Conservation (phyloP, 352 stramenopile genomes). For the Aphanomyces stellatus region DNA sequence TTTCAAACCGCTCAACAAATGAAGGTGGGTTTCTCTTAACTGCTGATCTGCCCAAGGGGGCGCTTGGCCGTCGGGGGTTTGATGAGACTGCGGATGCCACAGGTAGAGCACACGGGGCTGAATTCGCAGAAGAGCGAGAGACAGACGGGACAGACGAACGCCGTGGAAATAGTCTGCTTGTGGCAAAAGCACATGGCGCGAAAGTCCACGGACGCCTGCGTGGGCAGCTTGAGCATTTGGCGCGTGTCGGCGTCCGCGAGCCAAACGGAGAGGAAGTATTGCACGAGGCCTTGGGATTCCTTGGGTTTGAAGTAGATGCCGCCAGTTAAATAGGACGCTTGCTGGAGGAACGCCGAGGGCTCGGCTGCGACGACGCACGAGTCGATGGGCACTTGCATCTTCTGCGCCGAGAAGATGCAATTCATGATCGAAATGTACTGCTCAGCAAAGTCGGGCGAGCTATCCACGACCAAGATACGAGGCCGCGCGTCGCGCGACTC, state of each 20-base stretch:
- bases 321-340: slow-evolving; percentile 76
- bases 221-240: slow-evolving; percentile 72
- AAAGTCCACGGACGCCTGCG: slow-evolving; percentile 83
- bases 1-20: too few relatives aligned
- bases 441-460: slow-evolving; percentile 70
- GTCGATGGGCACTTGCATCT: slow-evolving; percentile 76
- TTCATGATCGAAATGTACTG: slow-evolving; percentile 90
- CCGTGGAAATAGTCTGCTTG: slow-evolving; percentile 70
- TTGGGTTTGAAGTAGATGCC: slow-evolving; percentile 84
- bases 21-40: too few relatives aligned
- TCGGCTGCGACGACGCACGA: slow-evolving; percentile 63
- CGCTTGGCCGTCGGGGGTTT: slow-evolving; percentile 51
- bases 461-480: slow-evolving; percentile 79
- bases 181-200: slow-evolving; percentile 86
- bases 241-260: slow-evolving; percentile 69
- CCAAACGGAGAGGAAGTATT: slow-evolving; percentile 85
- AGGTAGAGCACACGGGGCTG: slow-evolving; percentile 80
- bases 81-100: slow-evolving; percentile 75
- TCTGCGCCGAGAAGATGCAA: slow-evolving; percentile 83
- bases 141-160: slow-evolving; percentile 80
- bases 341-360: slow-evolving; percentile 82
- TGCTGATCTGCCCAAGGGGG: neutral
- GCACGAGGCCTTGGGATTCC: slow-evolving; percentile 51
- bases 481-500: slow-evolving; percentile 64
- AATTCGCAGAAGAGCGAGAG: slow-evolving; percentile 85